These are phyloP conservation scores for Ormosia semicastrata DNA, from an alignment of 306 rosid species.

Conservation along the genomic window DNA sequence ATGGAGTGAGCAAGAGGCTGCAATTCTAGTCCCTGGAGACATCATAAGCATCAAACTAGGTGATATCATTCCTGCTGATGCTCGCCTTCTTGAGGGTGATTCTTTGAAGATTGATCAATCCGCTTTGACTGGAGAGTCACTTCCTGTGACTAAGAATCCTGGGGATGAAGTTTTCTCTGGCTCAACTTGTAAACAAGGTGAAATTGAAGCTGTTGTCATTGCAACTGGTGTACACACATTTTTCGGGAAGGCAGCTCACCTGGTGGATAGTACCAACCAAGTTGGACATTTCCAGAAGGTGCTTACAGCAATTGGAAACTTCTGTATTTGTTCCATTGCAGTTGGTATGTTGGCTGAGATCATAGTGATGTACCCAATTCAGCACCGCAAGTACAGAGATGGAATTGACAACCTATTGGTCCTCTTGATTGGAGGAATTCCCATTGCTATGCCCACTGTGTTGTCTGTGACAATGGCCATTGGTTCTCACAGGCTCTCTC, in stretches of 20 bases:
- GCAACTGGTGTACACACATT: constrained; percentile 99
- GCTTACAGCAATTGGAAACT: constrained; percentile 92
- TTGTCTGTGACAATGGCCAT: constrained; percentile 98
- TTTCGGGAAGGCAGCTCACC: constrained; percentile 98
- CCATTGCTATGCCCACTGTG: constrained; percentile 99
- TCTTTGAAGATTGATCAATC: constrained; percentile 93
- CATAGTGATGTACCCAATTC: constrained; percentile 96
- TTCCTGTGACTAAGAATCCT: constrained; percentile 84
- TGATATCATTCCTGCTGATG: constrained; percentile 97
- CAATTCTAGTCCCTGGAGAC: constrained; percentile 95
- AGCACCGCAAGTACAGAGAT: constrained; percentile 72
- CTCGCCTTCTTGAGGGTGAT: constrained; percentile 99
- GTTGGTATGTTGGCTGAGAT: constrained; percentile 87
- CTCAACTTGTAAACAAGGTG: constrained; percentile 98
- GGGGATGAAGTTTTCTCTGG: constrained; percentile 99
- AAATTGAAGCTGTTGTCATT: constrained; percentile 92
- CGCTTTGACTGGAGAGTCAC: constrained; percentile 97
- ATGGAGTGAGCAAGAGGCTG: constrained; percentile 88
- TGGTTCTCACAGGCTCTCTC: constrained; percentile 94
- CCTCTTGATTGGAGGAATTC: constrained; percentile 97
- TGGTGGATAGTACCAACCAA: constrained; percentile 96
- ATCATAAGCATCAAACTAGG: constrained; percentile 92
- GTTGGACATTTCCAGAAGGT: constrained; percentile 99
- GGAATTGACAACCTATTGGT: constrained; percentile 97
- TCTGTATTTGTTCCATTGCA: constrained; percentile 94